phyloP scores from a whole-genome alignment of 208 protist species.

The Acanthamoeba royreba region DNA sequence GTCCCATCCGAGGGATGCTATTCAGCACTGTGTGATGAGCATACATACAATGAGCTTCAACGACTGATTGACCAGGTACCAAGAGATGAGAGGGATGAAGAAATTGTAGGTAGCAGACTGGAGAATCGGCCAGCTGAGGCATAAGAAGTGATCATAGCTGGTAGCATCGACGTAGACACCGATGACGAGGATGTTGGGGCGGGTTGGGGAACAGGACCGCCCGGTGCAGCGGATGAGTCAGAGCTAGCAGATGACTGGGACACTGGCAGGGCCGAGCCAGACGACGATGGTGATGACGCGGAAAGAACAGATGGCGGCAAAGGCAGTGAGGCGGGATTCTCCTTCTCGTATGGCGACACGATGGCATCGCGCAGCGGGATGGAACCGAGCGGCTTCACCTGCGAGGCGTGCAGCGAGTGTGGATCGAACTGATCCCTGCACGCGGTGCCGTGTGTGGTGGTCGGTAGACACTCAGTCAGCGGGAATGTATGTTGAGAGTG shows the following conservation, averaged over 20 bases:
- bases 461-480: too few relatives aligned
- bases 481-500: too few relatives aligned
- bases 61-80: background rate
- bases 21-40: background rate
- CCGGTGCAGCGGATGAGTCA: too few relatives aligned
- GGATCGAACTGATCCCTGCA: background rate
- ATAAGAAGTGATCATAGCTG: too few relatives aligned
- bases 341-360: background rate
- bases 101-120: background rate
- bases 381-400: background rate
- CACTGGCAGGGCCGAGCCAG: too few relatives aligned
- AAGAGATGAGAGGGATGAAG: background rate
- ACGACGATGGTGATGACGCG: too few relatives aligned
- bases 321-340: background rate
- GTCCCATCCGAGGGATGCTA: constrained; percentile 38
- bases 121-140: background rate
- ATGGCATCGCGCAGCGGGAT: background rate
- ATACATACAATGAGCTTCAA: too few relatives aligned
- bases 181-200: background rate
- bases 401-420: background rate
- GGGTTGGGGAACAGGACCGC: too few relatives aligned
- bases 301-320: background rate
- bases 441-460: too few relatives aligned
- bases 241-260: too few relatives aligned
- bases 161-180: background rate